Evolutionary conservation across 176 grass and related monocot species (phyloP).

Genomic region (Hordeum marinum): DNA sequence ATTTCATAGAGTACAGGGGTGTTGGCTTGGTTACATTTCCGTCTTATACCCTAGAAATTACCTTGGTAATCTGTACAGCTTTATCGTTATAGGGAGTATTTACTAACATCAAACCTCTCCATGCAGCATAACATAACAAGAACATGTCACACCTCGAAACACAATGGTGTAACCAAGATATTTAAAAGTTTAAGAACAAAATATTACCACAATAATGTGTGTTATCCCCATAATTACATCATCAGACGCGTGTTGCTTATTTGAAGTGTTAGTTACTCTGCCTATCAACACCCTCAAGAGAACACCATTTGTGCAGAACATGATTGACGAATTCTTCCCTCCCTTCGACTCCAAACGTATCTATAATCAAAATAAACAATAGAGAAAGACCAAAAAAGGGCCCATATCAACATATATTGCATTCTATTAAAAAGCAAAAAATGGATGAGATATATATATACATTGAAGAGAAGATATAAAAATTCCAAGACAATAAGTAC

Average conservation of each 20-base stretch:
- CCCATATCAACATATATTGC: background rate
- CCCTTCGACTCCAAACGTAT: conserved; percentile 94
- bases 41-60: background rate
- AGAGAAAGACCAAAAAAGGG: background rate
- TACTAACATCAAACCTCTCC: background rate
- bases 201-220: conserved; percentile 92
- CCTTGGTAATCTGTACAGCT: background rate
- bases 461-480: background rate
- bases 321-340: conserved; percentile 83
- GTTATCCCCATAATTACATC: conserved; percentile 72
- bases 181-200: conserved; percentile 9
- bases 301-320: conserved; percentile 98
- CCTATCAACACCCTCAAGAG: conserved; percentile 85
- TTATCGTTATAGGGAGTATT: background rate
- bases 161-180: background rate
- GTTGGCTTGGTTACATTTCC: background rate
- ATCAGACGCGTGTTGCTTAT: conserved; percentile 15
- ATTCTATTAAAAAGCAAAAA: background rate
- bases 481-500: background rate
- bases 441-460: background rate
- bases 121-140: conserved; percentile 3
- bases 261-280: conserved; percentile 54
- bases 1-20: background rate
- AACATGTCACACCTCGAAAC: background rate
- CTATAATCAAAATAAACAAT: conserved; percentile 41